Evolutionary conservation across 345 rosid species (phyloP), one percentile per base, ranked within the genome.

Genomic region (Raphanus sativus): DNA sequence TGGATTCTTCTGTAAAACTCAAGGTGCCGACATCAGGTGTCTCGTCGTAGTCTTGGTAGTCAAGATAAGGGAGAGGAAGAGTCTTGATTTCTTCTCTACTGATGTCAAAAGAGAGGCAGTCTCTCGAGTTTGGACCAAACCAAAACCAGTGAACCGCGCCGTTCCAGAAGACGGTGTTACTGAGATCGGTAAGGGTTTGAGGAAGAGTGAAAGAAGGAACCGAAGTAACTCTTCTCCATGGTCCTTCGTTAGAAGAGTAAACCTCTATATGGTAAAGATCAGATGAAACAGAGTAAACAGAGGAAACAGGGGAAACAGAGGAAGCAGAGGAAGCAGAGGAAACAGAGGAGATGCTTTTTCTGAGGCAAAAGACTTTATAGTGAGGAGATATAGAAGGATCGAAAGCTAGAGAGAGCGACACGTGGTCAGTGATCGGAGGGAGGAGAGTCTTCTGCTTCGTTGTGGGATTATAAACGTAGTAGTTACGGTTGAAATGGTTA

Each of bases 401-500:
- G 40, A 82, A 86, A 24, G 88, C 88, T 25, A 87, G 60, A 71
- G 54, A 45, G 58, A 79, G 56, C 12, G 80, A 73, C 4, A 33
- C 28, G 34, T 50, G 15, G 21, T 34, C 80, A 8, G 17, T 36
- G 33, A 16, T 65, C 9, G 0, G 62, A 59, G 87, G 87, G n/a
- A 84, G 81, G 25, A 65, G 21, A 16, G 78, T 70, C 58, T 64
- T 65, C n/a, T 83, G 72, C 64, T 76, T 74, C 16, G 85, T 87
- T 2, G 85, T 74, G 0, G 88, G 90, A 85, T 87, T 86, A 69
- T 80, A 84, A 29, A 86, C 65, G 11, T 81, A 84, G 73, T 80
- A 83, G 21, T 55, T 45, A n/a, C 16, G 12, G 38, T 36, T 24
- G 10, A 82, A 86, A 67, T 84, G 58, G 30, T 61, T 42, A 8